These are phyloP conservation scores for Nannizziopsis arthrosporioides DNA, from an alignment of 2,329 filamentous ascomycete genomes.

Conservation along the genomic window DNA sequence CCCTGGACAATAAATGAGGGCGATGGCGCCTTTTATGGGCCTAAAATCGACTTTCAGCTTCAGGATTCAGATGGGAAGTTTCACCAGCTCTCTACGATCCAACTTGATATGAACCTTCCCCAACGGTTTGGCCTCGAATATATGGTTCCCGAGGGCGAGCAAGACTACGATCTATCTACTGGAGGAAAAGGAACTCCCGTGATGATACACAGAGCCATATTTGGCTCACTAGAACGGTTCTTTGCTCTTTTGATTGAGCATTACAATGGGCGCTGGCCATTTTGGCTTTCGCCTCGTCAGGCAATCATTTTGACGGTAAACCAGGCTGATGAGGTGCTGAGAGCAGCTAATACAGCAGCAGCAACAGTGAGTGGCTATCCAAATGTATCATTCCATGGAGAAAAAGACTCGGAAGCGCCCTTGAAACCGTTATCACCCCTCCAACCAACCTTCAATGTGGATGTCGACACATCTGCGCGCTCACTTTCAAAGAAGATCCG, in stretches of 20 bases:
- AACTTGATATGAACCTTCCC: constrained; percentile 81
- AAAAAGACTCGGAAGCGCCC: constrained; percentile 18
- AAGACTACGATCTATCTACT: constrained; percentile 30
- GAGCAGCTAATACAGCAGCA: constrained; percentile 41
- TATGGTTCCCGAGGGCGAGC: constrained; percentile 38
- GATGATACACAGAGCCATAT: constrained; percentile 71
- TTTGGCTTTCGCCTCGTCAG: constrained; percentile 77
- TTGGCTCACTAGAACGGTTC: constrained; percentile 73
- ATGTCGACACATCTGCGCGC: constrained; percentile 54
- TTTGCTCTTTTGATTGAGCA: constrained; percentile 78
- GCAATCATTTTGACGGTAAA: constrained; percentile 64
- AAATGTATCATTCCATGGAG: neutral
- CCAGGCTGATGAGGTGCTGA: constrained; percentile 35
- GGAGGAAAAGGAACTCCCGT: constrained; percentile 58
- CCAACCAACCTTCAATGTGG: constrained; percentile 55
- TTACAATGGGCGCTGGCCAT: constrained; percentile 68
- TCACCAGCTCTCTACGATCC: constrained; percentile 79
- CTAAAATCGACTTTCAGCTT: constrained; percentile 80
- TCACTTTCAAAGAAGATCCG: constrained; percentile 57
- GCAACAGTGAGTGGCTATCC: constrained; percentile 37
- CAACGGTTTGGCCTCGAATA: constrained; percentile 71
- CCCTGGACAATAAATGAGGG: constrained; percentile 65
- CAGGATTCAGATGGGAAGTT: constrained; percentile 71
- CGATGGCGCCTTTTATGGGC: constrained; percentile 82
- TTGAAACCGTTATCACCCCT: constrained; percentile 36